Percentiles rank a stretch among this genome's conserved stretches.
Conservation (phyloP, 2,329 filamentous ascomycete species). For the Plectosphaerella plurivora region DNA sequence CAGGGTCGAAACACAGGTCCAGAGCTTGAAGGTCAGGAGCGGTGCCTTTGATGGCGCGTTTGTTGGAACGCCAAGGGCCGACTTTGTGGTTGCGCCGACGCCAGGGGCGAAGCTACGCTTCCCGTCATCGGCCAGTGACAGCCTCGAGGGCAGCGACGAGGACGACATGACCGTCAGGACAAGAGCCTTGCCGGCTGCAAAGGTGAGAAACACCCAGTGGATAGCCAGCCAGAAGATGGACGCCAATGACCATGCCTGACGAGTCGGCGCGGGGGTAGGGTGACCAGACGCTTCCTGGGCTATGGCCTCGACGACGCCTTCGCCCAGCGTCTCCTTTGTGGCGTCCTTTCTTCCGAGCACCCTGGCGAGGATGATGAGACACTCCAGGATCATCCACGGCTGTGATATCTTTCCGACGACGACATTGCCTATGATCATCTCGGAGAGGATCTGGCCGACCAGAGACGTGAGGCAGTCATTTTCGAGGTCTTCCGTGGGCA, state of each 20-base stretch:
- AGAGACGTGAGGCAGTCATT: conserved; percentile 81
- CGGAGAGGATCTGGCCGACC: conserved; percentile 82
- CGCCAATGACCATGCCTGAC: conserved; percentile 33
- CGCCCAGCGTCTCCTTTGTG: conserved; percentile 5
- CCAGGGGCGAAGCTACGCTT: conserved; percentile 7
- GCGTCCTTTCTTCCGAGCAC: conserved; percentile 26
- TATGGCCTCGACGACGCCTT: conserved; percentile 7
- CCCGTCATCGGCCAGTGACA: conserved; percentile 17
- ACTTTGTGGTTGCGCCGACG: conserved; percentile 12
- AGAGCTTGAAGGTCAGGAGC: conserved; percentile 72
- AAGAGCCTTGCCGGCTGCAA: conserved; percentile 62
- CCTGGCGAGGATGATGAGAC: conserved; percentile 66
- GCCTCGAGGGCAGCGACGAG: conserved; percentile 59
- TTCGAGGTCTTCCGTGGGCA: conserved; percentile 88
- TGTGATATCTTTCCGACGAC: conserved; percentile 78
- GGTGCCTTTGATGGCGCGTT: conserved; percentile 43
- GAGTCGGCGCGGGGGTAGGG: background rate
- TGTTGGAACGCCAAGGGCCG: background rate
- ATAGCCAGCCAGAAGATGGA: conserved; percentile 52
- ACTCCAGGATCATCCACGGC: conserved; percentile 85
- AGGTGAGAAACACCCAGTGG: conserved; percentile 50
- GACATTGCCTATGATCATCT: conserved; percentile 81
- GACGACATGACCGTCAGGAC: conserved; percentile 62
- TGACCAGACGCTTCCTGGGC: background rate
- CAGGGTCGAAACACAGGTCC: conserved; percentile 68